Evolutionary conservation across 1,284 basidiomycete species (phyloP).

Genomic region (Trametes hirsuta): DNA sequence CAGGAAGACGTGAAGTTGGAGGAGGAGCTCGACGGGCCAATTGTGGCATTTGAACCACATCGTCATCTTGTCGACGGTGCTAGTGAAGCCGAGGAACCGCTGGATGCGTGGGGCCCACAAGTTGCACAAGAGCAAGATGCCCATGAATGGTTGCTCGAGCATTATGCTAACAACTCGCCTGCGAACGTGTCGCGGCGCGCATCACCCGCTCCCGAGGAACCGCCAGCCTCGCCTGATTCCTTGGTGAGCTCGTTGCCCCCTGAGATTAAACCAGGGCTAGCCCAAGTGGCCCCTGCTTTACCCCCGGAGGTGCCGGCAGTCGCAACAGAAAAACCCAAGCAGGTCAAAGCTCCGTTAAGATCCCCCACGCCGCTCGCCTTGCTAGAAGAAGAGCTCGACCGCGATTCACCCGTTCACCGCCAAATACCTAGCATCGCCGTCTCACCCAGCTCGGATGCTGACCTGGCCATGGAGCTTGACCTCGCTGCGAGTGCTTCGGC

Average conservation of each 20-base stretch:
- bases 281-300: neutral
- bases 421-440: neutral
- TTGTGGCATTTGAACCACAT: neutral
- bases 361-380: slow-evolving; percentile 30
- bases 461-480: slow-evolving; percentile 35
- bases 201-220: slow-evolving; percentile 22
- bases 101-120: neutral
- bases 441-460: slow-evolving; percentile 16
- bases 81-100: neutral
- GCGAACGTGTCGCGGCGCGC: slow-evolving; percentile 13
- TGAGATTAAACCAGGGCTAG: neutral
- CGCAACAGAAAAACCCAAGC: slow-evolving; percentile 1
- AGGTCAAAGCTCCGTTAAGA: slow-evolving; percentile 17
- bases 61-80: neutral
- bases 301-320: neutral
- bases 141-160: slow-evolving; percentile 62
- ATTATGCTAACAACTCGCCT: slow-evolving; percentile 41
- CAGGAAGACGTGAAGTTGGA: slow-evolving; percentile 2
- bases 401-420: slow-evolving; percentile 19
- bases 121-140: slow-evolving; percentile 42
- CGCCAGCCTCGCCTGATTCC: slow-evolving; percentile 18
- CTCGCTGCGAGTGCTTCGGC: slow-evolving; percentile 28
- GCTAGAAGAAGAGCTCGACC: slow-evolving; percentile 51
- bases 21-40: neutral
- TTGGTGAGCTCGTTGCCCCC: slow-evolving; percentile 7